phyloP scores from a whole-genome alignment of 177 flowering plant genomes.

The Vitis hybrid region DNA sequence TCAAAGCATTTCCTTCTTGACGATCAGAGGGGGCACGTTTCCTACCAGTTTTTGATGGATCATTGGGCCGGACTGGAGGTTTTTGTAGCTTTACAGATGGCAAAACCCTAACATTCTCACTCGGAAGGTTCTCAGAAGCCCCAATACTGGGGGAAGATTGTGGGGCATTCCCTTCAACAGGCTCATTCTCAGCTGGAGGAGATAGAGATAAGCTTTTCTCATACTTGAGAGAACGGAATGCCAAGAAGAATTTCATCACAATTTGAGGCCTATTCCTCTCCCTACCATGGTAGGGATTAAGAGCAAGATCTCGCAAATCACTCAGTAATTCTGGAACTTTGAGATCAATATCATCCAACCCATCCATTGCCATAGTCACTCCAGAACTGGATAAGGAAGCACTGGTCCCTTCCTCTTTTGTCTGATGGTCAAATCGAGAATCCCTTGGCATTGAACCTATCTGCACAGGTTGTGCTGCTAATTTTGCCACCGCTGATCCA shows the following conservation, averaged over 20 bases:
- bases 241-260: slow-evolving; percentile 44
- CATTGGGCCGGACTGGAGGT: slow-evolving; percentile 42
- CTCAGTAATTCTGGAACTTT: slow-evolving; percentile 48
- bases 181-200: slow-evolving; percentile 43
- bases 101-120: slow-evolving; percentile 26
- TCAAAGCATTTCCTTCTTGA: slow-evolving; percentile 64
- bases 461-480: slow-evolving; percentile 29
- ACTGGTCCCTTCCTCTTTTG: slow-evolving; percentile 24
- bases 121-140: slow-evolving; percentile 18
- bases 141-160: slow-evolving; percentile 24
- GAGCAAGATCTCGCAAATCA: slow-evolving; percentile 64
- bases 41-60: slow-evolving; percentile 63
- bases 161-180: slow-evolving; percentile 21
- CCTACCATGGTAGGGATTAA: slow-evolving; percentile 64
- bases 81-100: slow-evolving; percentile 38
- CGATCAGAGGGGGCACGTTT: slow-evolving; percentile 76
- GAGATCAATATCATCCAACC: slow-evolving; percentile 22
- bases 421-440: slow-evolving; percentile 19
- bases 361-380: slow-evolving; percentile 9
- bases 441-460: slow-evolving; percentile 25
- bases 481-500: slow-evolving; percentile 18
- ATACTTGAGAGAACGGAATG: slow-evolving; percentile 65
- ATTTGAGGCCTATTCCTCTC: slow-evolving; percentile 41
- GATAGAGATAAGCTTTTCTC: slow-evolving; percentile 63
- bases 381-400: slow-evolving; percentile 7